Evolutionary conservation across 1,284 basidiomycete species (phyloP), one percentile per base, ranked within the genome.

Genomic region (Cutaneotrichosporon cavernicola): DNA sequence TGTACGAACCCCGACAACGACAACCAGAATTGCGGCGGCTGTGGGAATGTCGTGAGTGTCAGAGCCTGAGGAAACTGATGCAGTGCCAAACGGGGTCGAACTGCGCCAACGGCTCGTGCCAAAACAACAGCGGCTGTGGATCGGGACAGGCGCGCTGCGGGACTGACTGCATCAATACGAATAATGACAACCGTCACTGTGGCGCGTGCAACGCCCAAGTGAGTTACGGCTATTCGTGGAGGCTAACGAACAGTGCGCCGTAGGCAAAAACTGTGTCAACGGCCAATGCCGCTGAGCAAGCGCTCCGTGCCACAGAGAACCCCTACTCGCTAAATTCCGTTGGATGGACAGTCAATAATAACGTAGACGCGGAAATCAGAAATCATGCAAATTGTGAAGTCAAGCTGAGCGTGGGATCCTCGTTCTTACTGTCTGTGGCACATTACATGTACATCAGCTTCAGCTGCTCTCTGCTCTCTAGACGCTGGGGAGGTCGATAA

Each of bases 121-220:
- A 31, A 18, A 6, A n/a, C 31, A 31, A 34, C 30, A 16, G 4
- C 4, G 51, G 51, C 16, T 53, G 51, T 18, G 13, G 13, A 5
- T 1, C 11, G 14, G 31, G 31, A 13, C 51, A 53, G 18, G 18
- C 16, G 11, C 26, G 30, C 5, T 53, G 51, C 18, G 14, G 18
- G 7, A 31, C 13, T 13, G 30, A 34, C 51, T 53, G 51, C 51
- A n/a, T n/a, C 30, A 53, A 53, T 18, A 30, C 31, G 51, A 11
- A 32, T 16, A 53, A 53, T 18, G 30, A 31, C 31, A 53, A 53
- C 51, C 30, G 51, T 11, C 30, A 53, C 30, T 53, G 51, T 18
- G 51, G 51, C 31, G 11, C 13, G 31, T 53, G 51, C 31, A 18
- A n/a, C 18, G 8, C 9, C 43, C 2, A 18, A 18, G 43, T 46